Conservation (phyloP, 441 rosid genomes). For the Pelargonium citronellum region DNA sequence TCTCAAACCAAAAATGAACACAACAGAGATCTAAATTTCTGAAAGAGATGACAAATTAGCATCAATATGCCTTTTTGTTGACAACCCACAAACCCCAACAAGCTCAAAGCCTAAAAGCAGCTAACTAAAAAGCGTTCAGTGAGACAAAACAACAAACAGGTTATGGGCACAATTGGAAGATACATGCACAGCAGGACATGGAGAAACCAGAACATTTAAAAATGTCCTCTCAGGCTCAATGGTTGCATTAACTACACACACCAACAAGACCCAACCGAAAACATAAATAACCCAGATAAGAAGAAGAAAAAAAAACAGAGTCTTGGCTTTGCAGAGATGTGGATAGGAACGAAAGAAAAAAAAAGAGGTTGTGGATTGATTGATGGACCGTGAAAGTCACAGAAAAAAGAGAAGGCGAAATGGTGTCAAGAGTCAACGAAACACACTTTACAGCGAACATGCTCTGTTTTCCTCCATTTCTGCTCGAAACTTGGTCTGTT, state of each 20-base stretch:
- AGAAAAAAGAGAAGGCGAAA: neutral
- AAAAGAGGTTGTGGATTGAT: conserved; percentile 13
- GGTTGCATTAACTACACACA: neutral
- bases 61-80: neutral
- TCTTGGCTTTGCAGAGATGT: neutral
- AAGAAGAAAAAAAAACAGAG: neutral
- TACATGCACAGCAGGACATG: neutral
- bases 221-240: neutral
- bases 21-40: neutral
- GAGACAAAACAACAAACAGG: conserved; percentile 1
- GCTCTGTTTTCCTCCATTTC: neutral
- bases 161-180: conserved; percentile 1
- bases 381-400: conserved; percentile 26
- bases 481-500: neutral
- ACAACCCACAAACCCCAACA: neutral
- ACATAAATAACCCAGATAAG: conserved; percentile 12
- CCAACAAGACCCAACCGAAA: neutral
- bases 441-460: conserved; percentile 20
- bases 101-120: too few species aligned
- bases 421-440: conserved; percentile 19
- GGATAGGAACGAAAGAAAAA: conserved; percentile 22
- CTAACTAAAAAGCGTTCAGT: neutral
- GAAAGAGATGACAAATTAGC: neutral
- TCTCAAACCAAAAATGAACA: neutral
- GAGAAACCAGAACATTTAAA: neutral